Conservation (phyloP, 169 alveolate genomes). For the Plasmodium coatneyi region DNA sequence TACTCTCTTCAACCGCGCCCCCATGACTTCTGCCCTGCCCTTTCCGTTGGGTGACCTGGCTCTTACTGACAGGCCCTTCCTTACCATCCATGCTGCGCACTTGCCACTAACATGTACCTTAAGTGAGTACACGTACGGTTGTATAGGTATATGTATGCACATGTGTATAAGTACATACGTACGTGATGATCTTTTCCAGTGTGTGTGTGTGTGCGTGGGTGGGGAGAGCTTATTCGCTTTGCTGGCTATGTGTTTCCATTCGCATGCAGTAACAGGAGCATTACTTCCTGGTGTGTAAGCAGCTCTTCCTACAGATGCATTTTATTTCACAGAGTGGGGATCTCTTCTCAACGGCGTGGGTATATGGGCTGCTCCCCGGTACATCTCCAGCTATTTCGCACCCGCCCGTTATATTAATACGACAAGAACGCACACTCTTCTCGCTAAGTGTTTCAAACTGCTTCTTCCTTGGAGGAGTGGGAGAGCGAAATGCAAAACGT, state of each 20-base stretch:
- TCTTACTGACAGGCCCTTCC: conserved; percentile 13
- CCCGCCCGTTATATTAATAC: neutral
- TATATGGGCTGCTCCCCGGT: neutral
- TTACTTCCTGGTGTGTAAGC: neutral
- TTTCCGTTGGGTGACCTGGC: neutral
- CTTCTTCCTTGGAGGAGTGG: neutral
- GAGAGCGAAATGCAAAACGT: neutral
- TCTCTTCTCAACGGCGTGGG: neutral
- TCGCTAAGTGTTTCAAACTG: neutral
- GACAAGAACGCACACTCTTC: neutral
- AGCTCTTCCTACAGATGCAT: neutral
- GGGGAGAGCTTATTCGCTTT: neutral
- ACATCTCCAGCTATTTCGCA: neutral
- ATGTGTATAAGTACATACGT: neutral
- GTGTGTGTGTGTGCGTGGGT: neutral
- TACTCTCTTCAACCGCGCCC: neutral
- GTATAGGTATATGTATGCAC: neutral
- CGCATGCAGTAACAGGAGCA: neutral
- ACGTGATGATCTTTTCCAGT: neutral
- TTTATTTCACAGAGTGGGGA: neutral
- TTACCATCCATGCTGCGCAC: conserved; percentile 37
- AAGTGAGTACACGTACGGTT: neutral
- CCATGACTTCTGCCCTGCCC: neutral
- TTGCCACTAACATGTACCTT: neutral
- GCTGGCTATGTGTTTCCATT: neutral